These are phyloP conservation scores for Podospora australis DNA, from an alignment of 495 filamentous ascomycete genomes.

Conservation along the genomic window DNA sequence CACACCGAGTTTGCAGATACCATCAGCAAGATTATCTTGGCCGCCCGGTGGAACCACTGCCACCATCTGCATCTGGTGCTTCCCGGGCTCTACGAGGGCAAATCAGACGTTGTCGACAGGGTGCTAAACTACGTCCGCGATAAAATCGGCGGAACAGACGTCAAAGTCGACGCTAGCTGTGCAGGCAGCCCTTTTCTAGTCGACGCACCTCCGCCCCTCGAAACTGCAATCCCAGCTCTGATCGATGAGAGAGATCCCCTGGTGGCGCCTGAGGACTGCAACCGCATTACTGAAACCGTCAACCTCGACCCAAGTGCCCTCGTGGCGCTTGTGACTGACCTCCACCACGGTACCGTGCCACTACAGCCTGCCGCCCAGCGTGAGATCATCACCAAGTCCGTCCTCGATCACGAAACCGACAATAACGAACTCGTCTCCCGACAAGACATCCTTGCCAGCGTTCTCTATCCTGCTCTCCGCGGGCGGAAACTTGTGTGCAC, in stretches of 20 bases:
- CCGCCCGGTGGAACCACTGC: constrained; percentile 31
- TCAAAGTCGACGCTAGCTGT: constrained; percentile 23
- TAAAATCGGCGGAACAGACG: constrained; percentile 13
- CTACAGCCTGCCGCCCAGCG: constrained; percentile 26
- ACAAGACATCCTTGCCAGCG: constrained; percentile 26
- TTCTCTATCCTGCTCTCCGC: constrained; percentile 31
- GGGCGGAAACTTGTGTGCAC: constrained; percentile 35
- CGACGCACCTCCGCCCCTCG: constrained; percentile 11
- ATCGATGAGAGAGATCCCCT: constrained; percentile 16
- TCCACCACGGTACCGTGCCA: constrained; percentile 30
- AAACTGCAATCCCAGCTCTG: constrained; percentile 17
- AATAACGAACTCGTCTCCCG: constrained; percentile 23
- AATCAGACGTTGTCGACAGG: constrained; percentile 21
- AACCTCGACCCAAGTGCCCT: constrained; percentile 40
- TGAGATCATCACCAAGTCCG: constrained; percentile 27
- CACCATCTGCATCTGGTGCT: constrained; percentile 23
- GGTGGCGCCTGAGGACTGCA: constrained; percentile 19
- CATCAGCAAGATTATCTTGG: constrained; percentile 21
- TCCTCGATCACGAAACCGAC: constrained; percentile 30
- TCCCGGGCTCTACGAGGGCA: constrained; percentile 18
- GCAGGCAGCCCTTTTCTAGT: constrained; percentile 19
- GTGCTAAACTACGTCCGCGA: constrained; percentile 19
- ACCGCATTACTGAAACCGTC: constrained; percentile 22
- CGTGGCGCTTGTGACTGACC: constrained; percentile 33
- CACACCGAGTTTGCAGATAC: constrained; percentile 25